These are phyloP conservation scores for Exidia glandulosa DNA, from an alignment of 768 basidiomycete genomes.

Conservation along the genomic window DNA sequence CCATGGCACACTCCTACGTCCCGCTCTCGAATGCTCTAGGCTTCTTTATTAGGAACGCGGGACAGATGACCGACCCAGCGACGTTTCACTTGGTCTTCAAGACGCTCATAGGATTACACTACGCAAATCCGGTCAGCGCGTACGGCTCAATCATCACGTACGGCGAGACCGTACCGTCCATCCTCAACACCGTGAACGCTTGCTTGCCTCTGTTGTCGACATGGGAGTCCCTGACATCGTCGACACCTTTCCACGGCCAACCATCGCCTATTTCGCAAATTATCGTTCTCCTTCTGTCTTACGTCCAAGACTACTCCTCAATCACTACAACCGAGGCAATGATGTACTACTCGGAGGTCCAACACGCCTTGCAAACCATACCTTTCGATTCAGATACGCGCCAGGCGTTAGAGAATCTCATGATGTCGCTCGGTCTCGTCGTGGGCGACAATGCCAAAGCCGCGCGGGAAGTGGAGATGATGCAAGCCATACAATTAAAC, in stretches of 20 bases:
- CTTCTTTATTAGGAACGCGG: slow-evolving; percentile 42
- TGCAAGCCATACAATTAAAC: slow-evolving; percentile 50
- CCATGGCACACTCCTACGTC: slow-evolving; percentile 39
- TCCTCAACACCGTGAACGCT: slow-evolving; percentile 49
- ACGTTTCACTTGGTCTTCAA: slow-evolving; percentile 64
- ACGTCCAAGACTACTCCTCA: slow-evolving; percentile 49
- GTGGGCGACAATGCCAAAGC: slow-evolving; percentile 62
- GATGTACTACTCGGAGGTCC: slow-evolving; percentile 34
- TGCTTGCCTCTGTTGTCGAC: slow-evolving; percentile 47
- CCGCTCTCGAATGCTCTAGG: slow-evolving; percentile 53
- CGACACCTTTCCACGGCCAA: slow-evolving; percentile 44
- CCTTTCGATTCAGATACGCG: slow-evolving; percentile 42
- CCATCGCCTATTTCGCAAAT: slow-evolving; percentile 52
- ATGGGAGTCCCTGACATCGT: slow-evolving; percentile 34
- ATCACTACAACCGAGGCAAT: slow-evolving; percentile 51
- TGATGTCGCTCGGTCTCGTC: slow-evolving; percentile 45
- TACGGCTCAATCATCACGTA: slow-evolving; percentile 43
- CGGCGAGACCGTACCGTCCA: slow-evolving; percentile 34
- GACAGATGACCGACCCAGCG: slow-evolving; percentile 43
- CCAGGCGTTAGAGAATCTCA: slow-evolving; percentile 48
- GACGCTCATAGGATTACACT: slow-evolving; percentile 52
- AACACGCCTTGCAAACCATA: slow-evolving; percentile 40
- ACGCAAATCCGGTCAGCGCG: slow-evolving; percentile 40
- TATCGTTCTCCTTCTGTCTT: slow-evolving; percentile 48
- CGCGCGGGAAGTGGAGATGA: slow-evolving; percentile 59